Evolutionary conservation across 148 eudicot species (phyloP).

Genomic region (Rhododendron griersonianum): DNA sequence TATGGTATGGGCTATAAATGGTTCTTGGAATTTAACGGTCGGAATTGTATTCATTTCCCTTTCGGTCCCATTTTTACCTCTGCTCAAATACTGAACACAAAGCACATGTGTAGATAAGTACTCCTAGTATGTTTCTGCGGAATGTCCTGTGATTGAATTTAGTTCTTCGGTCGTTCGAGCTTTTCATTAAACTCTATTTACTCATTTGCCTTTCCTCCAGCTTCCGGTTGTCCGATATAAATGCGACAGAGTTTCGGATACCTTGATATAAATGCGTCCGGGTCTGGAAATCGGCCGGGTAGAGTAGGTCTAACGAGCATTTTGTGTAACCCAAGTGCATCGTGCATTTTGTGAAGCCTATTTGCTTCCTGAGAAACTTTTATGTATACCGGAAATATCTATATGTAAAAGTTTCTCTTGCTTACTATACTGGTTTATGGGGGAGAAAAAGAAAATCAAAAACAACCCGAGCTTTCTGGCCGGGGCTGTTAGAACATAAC

Average conservation of each 20-base stretch:
- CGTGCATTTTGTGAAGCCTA: too few relatives aligned
- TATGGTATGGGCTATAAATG: background rate
- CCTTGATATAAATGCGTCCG: too few relatives aligned
- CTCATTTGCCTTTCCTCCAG: background rate
- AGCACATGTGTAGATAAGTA: background rate
- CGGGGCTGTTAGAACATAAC: background rate
- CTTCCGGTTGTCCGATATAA: too few relatives aligned
- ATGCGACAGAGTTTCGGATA: too few relatives aligned
- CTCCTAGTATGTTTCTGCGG: background rate
- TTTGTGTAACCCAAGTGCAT: too few relatives aligned
- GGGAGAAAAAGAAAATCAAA: background rate
- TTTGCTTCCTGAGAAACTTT: too few relatives aligned
- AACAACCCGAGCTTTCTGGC: background rate
- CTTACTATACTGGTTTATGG: background rate
- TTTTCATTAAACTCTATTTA: background rate
- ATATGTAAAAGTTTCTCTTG: too few relatives aligned
- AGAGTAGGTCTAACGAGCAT: too few relatives aligned
- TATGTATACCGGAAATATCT: too few relatives aligned
- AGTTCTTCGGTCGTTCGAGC: background rate
- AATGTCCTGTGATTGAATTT: background rate
- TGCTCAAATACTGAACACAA: background rate
- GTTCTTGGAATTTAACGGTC: conserved; percentile 15
- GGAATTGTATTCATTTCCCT: background rate
- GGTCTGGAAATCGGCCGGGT: too few relatives aligned
- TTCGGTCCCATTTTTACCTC: background rate